A percentile compares a stretch with the other conserved stretches of the same genome.
Evolutionary conservation across 306 rosid species (phyloP).

Genomic region (Carpinus fangiana): DNA sequence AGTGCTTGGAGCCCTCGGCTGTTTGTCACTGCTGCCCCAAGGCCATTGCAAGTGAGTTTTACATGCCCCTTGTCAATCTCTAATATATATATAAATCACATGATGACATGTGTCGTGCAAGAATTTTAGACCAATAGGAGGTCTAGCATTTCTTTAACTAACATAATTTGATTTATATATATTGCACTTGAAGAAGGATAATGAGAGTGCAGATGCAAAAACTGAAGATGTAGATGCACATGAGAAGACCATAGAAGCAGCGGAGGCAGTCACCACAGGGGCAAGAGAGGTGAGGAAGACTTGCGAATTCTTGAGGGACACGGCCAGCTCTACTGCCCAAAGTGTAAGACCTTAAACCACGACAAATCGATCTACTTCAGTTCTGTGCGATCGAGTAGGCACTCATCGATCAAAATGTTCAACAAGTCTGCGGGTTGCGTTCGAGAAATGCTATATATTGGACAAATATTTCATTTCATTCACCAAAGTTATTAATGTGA

Average conservation of each 20-base stretch:
- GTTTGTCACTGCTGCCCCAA: conserved; percentile 36
- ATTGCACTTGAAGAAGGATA: conserved; percentile 2
- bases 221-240: conserved; percentile 29
- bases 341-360: conserved; percentile 23
- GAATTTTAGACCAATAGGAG: no score
- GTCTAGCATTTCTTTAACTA: not conserved
- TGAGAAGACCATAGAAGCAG: conserved; percentile 49
- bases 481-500: no score
- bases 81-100: no score
- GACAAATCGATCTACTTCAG: not conserved
- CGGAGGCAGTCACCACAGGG: conserved; percentile 46
- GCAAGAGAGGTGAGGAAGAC: conserved; percentile 58
- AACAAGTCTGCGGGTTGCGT: not conserved
- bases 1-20: not conserved
- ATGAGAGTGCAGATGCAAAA: conserved; percentile 28
- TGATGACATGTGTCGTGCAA: no score
- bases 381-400: not conserved
- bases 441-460: no score
- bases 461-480: no score
- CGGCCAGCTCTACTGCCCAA: conserved; percentile 36
- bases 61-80: not conserved
- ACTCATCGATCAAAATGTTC: not conserved
- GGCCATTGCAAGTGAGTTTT: conserved; percentile 47
- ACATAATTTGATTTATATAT: not conserved
- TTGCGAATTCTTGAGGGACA: conserved; percentile 53